These are phyloP conservation scores for Boletus edulis DNA, from an alignment of 768 basidiomycete species.

Conservation along the genomic window DNA sequence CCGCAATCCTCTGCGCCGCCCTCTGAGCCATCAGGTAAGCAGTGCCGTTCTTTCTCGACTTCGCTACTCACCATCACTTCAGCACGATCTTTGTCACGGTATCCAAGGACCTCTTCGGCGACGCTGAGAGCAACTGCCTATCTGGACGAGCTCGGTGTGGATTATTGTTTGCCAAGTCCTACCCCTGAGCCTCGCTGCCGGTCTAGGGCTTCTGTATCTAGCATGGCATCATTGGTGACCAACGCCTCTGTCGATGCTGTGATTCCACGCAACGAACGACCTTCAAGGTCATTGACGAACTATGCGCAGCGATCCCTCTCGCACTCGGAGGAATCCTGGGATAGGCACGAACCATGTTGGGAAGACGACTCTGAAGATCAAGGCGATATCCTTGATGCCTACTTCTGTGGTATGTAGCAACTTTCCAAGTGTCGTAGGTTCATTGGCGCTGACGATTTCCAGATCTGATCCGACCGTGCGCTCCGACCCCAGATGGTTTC, in stretches of 20 bases:
- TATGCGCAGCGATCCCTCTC: constrained; percentile 13
- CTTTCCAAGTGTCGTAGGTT: background rate
- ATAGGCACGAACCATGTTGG: constrained; percentile 15
- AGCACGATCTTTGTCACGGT: constrained; percentile 19
- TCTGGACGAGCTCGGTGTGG: constrained; percentile 30
- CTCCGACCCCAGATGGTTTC: constrained; percentile 8
- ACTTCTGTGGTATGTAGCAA: constrained; percentile 36
- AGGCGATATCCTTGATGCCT: constrained; percentile 42
- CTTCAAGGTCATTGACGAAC: constrained; percentile 8
- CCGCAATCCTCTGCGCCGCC: constrained; percentile 6
- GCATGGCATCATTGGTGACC: constrained; percentile 56
- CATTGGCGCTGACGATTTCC: constrained; percentile 1
- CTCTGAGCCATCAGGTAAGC: constrained; percentile 18
- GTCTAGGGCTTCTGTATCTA: constrained; percentile 45
- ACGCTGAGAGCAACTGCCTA: constrained; percentile 23
- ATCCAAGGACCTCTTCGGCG: constrained; percentile 29
- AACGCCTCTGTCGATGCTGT: constrained; percentile 58
- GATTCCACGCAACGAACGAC: constrained; percentile 38
- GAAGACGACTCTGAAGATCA: constrained; percentile 25
- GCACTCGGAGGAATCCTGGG: constrained; percentile 14
- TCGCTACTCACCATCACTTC: background rate
- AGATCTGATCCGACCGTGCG: constrained; percentile 24
- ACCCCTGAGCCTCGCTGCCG: constrained; percentile 13
- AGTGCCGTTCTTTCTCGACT: background rate
- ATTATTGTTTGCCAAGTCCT: constrained; percentile 26